These are phyloP conservation scores for Fomitopsis palustris DNA, from an alignment of 1,284 basidiomycete genomes.

Conservation along the genomic window DNA sequence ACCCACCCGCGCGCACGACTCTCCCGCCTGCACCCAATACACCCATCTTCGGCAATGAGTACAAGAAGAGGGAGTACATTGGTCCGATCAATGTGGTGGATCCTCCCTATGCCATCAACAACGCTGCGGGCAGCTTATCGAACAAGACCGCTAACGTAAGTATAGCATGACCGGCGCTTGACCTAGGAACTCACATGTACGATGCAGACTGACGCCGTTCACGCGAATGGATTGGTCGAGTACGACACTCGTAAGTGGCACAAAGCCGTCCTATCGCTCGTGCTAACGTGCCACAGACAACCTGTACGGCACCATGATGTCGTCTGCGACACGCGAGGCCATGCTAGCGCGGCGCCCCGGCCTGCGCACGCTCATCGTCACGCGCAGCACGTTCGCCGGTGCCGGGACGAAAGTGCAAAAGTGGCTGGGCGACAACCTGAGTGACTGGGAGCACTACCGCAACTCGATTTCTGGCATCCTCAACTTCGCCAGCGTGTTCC, in stretches of 20 bases:
- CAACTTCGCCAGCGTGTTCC: conserved; percentile 58
- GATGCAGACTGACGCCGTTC: conserved; percentile 49
- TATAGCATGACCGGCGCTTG: conserved; percentile 1
- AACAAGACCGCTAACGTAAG: conserved; percentile 52
- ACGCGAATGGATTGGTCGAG: conserved; percentile 60
- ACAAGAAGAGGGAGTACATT: conserved; percentile 26
- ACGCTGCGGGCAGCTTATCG: conserved; percentile 46
- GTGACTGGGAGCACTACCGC: conserved; percentile 53
- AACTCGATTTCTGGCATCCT: conserved; percentile 62
- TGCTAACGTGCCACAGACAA: conserved; percentile 39
- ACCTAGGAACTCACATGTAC: conserved; percentile 3
- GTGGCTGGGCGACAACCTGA: conserved; percentile 68
- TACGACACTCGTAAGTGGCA: conserved; percentile 50
- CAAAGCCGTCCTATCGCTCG: neutral
- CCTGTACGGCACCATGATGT: conserved; percentile 73
- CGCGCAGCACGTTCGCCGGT: conserved; percentile 70
- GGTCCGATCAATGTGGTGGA: conserved; percentile 36
- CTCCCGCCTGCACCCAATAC: conserved; percentile 48
- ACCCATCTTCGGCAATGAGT: conserved; percentile 43
- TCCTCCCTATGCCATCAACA: conserved; percentile 58
- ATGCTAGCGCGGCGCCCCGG: conserved; percentile 60
- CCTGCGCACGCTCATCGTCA: conserved; percentile 61
- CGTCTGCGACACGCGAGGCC: conserved; percentile 54
- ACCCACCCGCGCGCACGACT: conserved; percentile 51
- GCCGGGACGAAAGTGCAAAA: conserved; percentile 64